phyloP scores from a whole-genome alignment of 1,284 basidiomycete species.

The Puccinia horiana region DNA sequence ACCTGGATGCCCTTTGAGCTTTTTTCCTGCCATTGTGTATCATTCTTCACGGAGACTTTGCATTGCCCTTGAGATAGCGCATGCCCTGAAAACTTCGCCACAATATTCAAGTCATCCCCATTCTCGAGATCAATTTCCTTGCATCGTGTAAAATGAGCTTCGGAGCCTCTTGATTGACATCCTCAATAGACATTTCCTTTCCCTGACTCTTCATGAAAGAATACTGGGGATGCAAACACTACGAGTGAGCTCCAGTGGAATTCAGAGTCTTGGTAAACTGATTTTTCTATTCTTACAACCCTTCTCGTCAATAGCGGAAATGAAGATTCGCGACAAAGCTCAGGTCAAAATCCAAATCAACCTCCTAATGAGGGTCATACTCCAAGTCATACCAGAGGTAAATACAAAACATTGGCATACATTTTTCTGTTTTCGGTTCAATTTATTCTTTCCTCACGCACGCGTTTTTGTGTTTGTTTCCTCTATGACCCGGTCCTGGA shows the following conservation, averaged over 20 bases:
- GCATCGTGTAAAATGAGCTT: not conserved
- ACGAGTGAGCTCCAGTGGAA: not conserved
- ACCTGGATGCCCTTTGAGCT: not conserved
- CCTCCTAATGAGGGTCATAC: constrained; percentile 7
- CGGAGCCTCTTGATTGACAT: not conserved
- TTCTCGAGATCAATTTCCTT: not conserved
- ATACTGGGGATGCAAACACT: not conserved
- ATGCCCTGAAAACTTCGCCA: not conserved
- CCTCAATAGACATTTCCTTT: not conserved
- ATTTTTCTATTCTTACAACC: not conserved
- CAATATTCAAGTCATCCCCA: not conserved
- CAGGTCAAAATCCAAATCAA: constrained; percentile 5
- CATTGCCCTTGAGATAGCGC: not conserved
- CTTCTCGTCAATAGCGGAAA: not conserved
- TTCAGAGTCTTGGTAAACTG: constrained; percentile 5
- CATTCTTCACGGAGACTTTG: not conserved
- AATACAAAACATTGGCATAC: not conserved
- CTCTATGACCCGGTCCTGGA: not conserved
- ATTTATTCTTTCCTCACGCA: not conserved
- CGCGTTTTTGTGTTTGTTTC: not conserved
- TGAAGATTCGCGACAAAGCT: constrained; percentile 25
- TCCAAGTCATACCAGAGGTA: constrained; percentile 30
- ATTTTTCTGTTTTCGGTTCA: not conserved
- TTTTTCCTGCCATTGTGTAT: not conserved
- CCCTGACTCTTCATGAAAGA: not conserved